Conservation (phyloP, 2,329 filamentous ascomycete species). For the Trichoderma sp. region DNA sequence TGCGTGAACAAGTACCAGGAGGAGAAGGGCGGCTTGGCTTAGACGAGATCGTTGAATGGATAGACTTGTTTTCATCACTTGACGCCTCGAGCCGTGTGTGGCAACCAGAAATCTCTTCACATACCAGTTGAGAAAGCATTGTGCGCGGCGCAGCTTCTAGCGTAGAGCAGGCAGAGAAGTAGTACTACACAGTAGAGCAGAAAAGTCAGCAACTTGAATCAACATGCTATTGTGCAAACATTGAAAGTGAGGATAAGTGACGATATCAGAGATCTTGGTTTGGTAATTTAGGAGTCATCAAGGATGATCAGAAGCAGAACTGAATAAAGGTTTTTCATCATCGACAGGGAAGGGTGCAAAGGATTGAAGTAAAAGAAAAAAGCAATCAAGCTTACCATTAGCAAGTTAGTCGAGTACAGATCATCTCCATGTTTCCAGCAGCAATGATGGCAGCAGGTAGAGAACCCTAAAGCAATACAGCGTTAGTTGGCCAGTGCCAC, state of each 20-base stretch:
- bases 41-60: constrained; percentile 73
- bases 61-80: constrained; percentile 58
- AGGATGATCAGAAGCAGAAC: constrained; percentile 73
- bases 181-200: constrained; percentile 14
- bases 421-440: neutral
- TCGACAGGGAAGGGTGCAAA: constrained; percentile 31
- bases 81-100: constrained; percentile 28
- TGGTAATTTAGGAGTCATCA: constrained; percentile 70
- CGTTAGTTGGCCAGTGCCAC: constrained; percentile 10
- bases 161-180: neutral
- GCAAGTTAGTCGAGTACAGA: neutral
- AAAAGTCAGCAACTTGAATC: constrained; percentile 14
- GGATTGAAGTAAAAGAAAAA: neutral
- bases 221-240: neutral
- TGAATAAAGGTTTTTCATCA: constrained; percentile 69
- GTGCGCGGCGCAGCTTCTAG: neutral
- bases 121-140: neutral
- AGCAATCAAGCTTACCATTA: constrained; percentile 14
- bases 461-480: neutral
- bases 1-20: constrained; percentile 61
- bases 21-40: constrained; percentile 71
- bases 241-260: neutral
- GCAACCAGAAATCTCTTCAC: constrained; percentile 18
- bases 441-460: constrained; percentile 1
- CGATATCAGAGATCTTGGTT: constrained; percentile 61